Percentiles rank a stretch among this genome's conserved stretches.
Conservation (phyloP, 2,329 filamentous ascomycete genomes). For the Paecilomyces niveus region DNA sequence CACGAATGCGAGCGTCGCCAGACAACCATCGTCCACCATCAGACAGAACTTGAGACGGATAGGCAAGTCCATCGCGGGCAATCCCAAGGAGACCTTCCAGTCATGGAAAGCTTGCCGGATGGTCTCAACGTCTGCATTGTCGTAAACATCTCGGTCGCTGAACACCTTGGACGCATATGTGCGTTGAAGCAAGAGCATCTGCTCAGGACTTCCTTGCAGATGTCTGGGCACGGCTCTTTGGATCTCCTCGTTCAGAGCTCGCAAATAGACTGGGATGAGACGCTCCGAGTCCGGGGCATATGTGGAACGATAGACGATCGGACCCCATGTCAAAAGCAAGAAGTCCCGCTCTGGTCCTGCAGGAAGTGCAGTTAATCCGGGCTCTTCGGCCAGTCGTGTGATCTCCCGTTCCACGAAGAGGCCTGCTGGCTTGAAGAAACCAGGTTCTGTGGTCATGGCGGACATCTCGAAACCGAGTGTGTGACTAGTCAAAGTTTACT, state of each 20-base stretch:
- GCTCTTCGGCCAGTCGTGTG: slow-evolving; percentile 16
- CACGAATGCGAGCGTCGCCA: slow-evolving; percentile 11
- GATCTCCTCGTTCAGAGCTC: slow-evolving; percentile 55
- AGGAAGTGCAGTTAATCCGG: slow-evolving; percentile 18
- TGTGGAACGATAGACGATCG: slow-evolving; percentile 20
- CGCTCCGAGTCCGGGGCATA: slow-evolving; percentile 18
- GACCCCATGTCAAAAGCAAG: slow-evolving; percentile 22
- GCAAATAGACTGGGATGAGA: slow-evolving; percentile 48
- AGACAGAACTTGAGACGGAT: slow-evolving; percentile 19
- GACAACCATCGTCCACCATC: slow-evolving; percentile 18
- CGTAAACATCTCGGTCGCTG: slow-evolving; percentile 9
- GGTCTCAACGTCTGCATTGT: slow-evolving; percentile 9
- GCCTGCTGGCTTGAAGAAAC: slow-evolving; percentile 8
- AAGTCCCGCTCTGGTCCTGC: slow-evolving; percentile 21
- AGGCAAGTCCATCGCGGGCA: slow-evolving; percentile 19
- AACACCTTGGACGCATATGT: slow-evolving; percentile 21
- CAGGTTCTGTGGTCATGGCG: background rate
- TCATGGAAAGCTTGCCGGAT: slow-evolving; percentile 19
- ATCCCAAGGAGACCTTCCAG: slow-evolving; percentile 18
- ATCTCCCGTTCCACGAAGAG: slow-evolving; percentile 21
- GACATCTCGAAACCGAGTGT: background rate
- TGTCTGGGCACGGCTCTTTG: slow-evolving; percentile 10
- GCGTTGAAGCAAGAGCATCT: slow-evolving; percentile 11
- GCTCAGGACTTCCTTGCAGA: slow-evolving; percentile 14
- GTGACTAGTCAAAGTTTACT: background rate